A percentile compares a stretch with the other conserved stretches of the same genome.
Conservation (phyloP, 305 asterid species). For the Lippia alba region DNA sequence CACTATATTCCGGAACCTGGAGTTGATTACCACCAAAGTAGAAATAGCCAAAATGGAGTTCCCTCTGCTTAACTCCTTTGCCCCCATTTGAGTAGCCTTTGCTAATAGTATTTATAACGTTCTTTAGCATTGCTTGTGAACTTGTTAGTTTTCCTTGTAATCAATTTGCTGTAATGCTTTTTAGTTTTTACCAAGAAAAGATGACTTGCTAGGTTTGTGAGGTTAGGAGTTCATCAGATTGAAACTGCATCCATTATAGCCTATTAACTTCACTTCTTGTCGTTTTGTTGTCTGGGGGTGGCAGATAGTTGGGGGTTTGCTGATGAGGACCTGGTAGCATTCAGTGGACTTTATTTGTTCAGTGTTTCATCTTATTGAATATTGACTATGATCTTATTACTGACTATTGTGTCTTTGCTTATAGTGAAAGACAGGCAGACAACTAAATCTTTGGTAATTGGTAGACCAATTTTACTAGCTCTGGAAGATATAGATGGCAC, state of each 20-base stretch:
- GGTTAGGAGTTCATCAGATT: slow-evolving; percentile 16
- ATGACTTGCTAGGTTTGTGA: slow-evolving; percentile 17
- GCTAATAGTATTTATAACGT: not conserved
- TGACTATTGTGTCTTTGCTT: slow-evolving; percentile 19
- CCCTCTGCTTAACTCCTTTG: slow-evolving; percentile 9
- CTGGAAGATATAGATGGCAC: slow-evolving; percentile 97
- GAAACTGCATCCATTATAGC: slow-evolving; percentile 10
- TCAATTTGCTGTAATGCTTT: slow-evolving; percentile 1
- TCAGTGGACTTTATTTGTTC: slow-evolving; percentile 4
- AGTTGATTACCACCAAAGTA: slow-evolving; percentile 8
- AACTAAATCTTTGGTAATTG: slow-evolving; percentile 82
- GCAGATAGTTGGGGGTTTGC: not conserved
- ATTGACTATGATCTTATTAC: slow-evolving; percentile 24
- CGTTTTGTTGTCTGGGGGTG: not conserved
- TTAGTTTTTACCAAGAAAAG: slow-evolving; percentile 14
- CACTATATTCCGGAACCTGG: slow-evolving; percentile 5
- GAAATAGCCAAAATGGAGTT: slow-evolving; percentile 10
- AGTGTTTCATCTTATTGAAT: slow-evolving; percentile 24
- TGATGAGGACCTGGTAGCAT: not conserved
- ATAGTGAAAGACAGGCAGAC: slow-evolving; percentile 80
- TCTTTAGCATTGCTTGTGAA: not conserved
- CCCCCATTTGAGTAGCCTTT: not conserved
- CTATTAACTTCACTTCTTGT: not conserved
- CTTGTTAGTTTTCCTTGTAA: not conserved
- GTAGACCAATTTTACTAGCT: slow-evolving; percentile 96